These are phyloP conservation scores for Crotalaria pallida DNA, from an alignment of 306 rosid genomes.

Conservation along the genomic window DNA sequence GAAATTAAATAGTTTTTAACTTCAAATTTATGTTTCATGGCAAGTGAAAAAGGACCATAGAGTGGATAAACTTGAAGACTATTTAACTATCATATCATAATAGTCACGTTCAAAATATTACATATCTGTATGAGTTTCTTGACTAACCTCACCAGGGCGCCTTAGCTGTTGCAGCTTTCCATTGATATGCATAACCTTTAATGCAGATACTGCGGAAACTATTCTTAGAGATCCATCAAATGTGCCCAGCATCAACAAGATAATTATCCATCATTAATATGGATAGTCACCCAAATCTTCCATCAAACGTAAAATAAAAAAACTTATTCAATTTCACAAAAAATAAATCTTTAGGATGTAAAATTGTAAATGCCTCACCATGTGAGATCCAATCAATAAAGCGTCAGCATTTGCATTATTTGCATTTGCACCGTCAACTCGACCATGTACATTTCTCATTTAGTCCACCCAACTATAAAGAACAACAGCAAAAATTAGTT, in stretches of 20 bases:
- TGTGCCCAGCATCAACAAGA: conserved; percentile 84
- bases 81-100: background rate
- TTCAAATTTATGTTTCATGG: background rate
- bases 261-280: conserved; percentile 12
- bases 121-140: too few relatives aligned
- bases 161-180: conserved; percentile 53
- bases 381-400: conserved; percentile 78
- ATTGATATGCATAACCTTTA: conserved; percentile 58
- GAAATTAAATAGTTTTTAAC: background rate
- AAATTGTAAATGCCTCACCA: conserved; percentile 62
- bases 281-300: too few relatives aligned
- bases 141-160: conserved; percentile 79
- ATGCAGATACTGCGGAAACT: conserved; percentile 68
- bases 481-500: too few relatives aligned
- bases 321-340: too few relatives aligned
- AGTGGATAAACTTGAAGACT: background rate
- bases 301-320: too few relatives aligned
- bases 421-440: conserved; percentile 71
- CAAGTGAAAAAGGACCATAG: background rate
- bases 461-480: conserved; percentile 79
- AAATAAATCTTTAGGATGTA: too few relatives aligned
- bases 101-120: too few relatives aligned
- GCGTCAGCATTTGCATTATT: conserved; percentile 66
- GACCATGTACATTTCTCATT: conserved; percentile 84
- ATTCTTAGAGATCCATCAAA: conserved; percentile 87